These are phyloP conservation scores for Styphnolobium japonicum DNA, from an alignment of 306 rosid species.

Conservation along the genomic window DNA sequence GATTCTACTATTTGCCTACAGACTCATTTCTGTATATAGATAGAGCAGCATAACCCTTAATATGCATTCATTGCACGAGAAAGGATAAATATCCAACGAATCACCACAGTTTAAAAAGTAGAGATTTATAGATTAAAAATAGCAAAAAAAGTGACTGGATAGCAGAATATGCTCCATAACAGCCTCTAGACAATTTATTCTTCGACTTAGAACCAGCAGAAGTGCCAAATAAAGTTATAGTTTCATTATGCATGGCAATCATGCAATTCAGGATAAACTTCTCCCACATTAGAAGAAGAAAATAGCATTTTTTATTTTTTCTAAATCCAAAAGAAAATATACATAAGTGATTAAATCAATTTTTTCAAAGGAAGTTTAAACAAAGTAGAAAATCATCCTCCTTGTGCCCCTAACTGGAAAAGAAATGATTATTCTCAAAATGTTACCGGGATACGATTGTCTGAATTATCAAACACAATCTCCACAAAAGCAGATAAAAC, in stretches of 20 bases:
- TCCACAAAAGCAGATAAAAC: slow-evolving; percentile 94
- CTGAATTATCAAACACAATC: slow-evolving; percentile 94
- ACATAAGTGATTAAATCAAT: background rate
- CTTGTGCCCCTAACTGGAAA: background rate
- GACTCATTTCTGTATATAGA: background rate
- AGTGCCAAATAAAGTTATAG: background rate
- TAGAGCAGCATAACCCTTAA: background rate
- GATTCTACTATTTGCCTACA: background rate
- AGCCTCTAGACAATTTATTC: background rate
- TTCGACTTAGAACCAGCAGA: background rate
- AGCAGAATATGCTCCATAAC: background rate
- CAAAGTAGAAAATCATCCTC: background rate
- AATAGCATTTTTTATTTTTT: background rate
- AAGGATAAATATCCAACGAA: background rate
- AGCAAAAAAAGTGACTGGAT: background rate
- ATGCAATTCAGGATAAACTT: background rate
- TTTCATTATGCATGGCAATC: background rate
- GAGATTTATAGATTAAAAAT: background rate
- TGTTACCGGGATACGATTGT: slow-evolving; percentile 93
- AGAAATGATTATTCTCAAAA: slow-evolving; percentile 13
- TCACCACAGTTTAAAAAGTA: background rate
- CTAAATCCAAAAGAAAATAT: background rate
- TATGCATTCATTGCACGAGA: background rate
- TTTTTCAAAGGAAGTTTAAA: background rate
- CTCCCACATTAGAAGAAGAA: background rate